Base-by-base conservation (phyloP, 1,284 basidiomycete genomes). In the Ganoderma boninense region DNA sequence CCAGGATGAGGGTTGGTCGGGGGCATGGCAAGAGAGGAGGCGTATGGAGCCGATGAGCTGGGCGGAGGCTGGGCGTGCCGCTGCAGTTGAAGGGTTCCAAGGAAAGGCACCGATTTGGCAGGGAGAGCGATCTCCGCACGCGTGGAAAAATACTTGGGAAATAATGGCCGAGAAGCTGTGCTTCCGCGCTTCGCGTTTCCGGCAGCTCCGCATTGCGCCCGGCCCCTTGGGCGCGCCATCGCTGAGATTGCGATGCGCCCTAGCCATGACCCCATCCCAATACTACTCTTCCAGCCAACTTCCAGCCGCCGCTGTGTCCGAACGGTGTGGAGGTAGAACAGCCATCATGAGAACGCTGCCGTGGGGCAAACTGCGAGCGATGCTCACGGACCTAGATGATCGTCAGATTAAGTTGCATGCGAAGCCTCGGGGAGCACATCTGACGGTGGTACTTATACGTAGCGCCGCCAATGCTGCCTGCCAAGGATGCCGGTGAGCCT, bases 161-260 rank as follows among this genome's bases (percentile, higher is more conserved):
- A 57, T 20, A 57, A 57, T 57, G 54, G 14, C 16, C 29, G 7
- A 32, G 40, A 42, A 42, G 60, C 60, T 62, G 60, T 62, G 60
- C 60, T 62, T 10, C 32, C n/a, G 57, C 57, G 57, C 57, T 23
- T 62, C 60, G 40, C 40, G 11, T 44, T 62, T 40, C 57, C 35
- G 57, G 57, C 35, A 29, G 35, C 40, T n/a, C 60, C 40, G 60
- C 60, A 62, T 26, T 23, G 60, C n/a, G 35, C n/a, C 59, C 43
- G n/a, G n/a, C n/a, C n/a, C n/a, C n/a, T n/a, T n/a, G n/a, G n/a
- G 23, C 40, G 60, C 2, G 29, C 29, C 29, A 32, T 32, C 29
- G 29, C 29, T 32, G 29, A 62, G 60, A 62, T 62, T n/a, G 11
- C 13, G 56, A 59, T 38, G 44, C 5, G 43, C 43, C n/a, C n/a